phyloP scores from a whole-genome alignment of 139 green algal genomes.

The Spirogloea muscicola region DNA sequence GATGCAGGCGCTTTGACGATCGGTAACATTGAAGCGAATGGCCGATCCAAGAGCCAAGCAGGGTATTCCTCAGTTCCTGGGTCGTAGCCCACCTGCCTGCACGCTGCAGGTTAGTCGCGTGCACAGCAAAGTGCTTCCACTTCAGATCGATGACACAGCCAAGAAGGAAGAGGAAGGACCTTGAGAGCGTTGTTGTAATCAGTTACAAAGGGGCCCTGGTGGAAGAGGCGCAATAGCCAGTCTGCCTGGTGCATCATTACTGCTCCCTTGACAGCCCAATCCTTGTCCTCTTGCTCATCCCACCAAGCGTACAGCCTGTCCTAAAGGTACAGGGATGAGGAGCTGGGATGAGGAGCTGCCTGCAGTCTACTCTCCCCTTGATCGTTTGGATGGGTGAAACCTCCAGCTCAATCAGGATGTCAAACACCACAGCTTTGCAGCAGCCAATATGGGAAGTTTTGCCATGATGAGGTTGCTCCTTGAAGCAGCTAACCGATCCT shows the following conservation, averaged over 20 bases:
- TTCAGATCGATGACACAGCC: neutral
- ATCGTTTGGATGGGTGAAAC: too few species aligned
- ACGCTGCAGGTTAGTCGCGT: slow-evolving; percentile 49
- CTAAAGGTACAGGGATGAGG: too few species aligned
- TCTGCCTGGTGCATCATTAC: slow-evolving; percentile 34
- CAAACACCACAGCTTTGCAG: too few species aligned
- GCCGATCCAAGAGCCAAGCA: slow-evolving; percentile 62
- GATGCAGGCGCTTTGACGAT: slow-evolving; percentile 65
- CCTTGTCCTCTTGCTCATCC: neutral
- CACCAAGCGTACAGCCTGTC: slow-evolving; percentile 25
- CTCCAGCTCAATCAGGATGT: too few species aligned
- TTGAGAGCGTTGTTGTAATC: slow-evolving; percentile 97
- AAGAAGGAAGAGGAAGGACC: slow-evolving; percentile 10
- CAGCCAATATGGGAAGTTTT: too few species aligned
- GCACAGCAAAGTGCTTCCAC: slow-evolving; percentile 43
- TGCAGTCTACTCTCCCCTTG: too few species aligned
- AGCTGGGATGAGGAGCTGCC: too few species aligned
- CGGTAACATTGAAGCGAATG: slow-evolving; percentile 60
- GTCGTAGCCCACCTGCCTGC: slow-evolving; percentile 69
- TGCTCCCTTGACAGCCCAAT: neutral
- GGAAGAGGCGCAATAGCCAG: slow-evolving; percentile 21
- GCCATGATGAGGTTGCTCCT: too few species aligned
- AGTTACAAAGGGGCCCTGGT: slow-evolving; percentile 24
- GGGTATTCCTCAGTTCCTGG: slow-evolving; percentile 68
- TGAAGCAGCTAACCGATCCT: too few species aligned